A percentile compares a stretch with the other conserved stretches of the same genome.
phyloP scores from a whole-genome alignment of 441 rosid species.

The Viola pubescens region DNA sequence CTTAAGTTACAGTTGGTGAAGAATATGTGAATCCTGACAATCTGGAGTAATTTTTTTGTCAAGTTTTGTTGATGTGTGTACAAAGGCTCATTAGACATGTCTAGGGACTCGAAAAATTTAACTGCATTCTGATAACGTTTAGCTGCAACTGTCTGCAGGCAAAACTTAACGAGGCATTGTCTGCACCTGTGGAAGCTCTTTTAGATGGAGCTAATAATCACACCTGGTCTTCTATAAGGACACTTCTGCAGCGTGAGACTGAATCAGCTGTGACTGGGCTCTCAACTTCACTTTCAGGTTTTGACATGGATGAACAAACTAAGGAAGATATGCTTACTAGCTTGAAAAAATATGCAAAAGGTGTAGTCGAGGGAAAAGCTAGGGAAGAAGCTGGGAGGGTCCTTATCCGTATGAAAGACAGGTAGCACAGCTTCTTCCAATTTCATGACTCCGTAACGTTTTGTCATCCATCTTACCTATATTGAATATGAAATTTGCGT shows the following conservation, averaged over 20 bases:
- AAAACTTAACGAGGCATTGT: constrained; percentile 60
- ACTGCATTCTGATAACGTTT: not conserved
- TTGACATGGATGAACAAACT: constrained; percentile 68
- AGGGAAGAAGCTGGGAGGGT: constrained; percentile 92
- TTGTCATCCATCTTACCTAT: constrained; percentile 2
- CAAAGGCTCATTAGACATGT: not conserved
- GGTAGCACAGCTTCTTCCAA: constrained; percentile 34
- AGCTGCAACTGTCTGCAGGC: constrained; percentile 39
- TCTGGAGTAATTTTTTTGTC: not conserved
- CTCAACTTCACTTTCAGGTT: constrained; percentile 61
- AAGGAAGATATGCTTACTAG: constrained; percentile 51
- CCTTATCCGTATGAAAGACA: constrained; percentile 85
- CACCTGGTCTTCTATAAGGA: constrained; percentile 92
- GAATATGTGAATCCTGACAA: not conserved
- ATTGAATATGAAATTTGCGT: constrained; percentile 14
- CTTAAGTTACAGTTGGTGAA: not conserved
- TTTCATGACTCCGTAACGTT: constrained; percentile 13
- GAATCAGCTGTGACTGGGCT: constrained; percentile 66
- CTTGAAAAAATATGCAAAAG: constrained; percentile 55
- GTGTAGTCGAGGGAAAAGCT: constrained; percentile 81
- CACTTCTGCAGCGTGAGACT: constrained; percentile 59
- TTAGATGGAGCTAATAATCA: constrained; percentile 74
- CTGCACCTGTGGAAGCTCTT: constrained; percentile 94
- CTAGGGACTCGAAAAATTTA: too few species aligned
- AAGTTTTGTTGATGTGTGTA: not conserved